These are phyloP conservation scores for Penicillium daleae DNA, from an alignment of 495 filamentous ascomycete genomes.

Conservation along the genomic window DNA sequence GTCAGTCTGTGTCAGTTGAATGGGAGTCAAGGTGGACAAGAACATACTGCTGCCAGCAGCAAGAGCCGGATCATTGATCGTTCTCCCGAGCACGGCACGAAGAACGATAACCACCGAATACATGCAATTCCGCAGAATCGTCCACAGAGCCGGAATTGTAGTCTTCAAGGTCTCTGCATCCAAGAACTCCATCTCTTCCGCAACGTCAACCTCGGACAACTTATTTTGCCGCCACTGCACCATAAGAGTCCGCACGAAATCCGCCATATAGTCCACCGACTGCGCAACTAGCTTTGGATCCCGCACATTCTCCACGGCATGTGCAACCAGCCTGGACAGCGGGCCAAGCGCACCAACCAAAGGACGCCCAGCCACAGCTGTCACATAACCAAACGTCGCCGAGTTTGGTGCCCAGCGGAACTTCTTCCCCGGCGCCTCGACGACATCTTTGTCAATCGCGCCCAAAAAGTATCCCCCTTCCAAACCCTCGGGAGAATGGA, in stretches of 20 bases:
- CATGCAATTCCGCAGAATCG: slow-evolving; percentile 75
- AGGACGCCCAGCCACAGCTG: slow-evolving; percentile 63
- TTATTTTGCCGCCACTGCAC: slow-evolving; percentile 86
- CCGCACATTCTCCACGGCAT: slow-evolving; percentile 67
- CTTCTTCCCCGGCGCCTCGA: slow-evolving; percentile 60
- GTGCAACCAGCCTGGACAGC: slow-evolving; percentile 74
- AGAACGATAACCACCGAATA: slow-evolving; percentile 80
- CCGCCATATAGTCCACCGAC: slow-evolving; percentile 70
- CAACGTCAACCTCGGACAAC: slow-evolving; percentile 78
- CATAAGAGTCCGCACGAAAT: slow-evolving; percentile 70
- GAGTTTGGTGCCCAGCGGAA: slow-evolving; percentile 74
- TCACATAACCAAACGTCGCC: slow-evolving; percentile 58
- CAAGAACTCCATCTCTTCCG: slow-evolving; percentile 72
- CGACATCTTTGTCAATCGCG: slow-evolving; percentile 75
- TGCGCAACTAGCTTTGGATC: slow-evolving; percentile 64
- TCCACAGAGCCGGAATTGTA: slow-evolving; percentile 81
- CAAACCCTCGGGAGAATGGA: slow-evolving; percentile 73
- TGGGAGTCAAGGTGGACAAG: too few species aligned
- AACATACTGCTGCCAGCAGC: slow-evolving; percentile 58
- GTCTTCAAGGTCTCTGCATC: slow-evolving; percentile 67
- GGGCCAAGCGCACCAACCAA: slow-evolving; percentile 78
- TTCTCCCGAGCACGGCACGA: slow-evolving; percentile 71
- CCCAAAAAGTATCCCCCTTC: slow-evolving; percentile 82
- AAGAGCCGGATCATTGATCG: slow-evolving; percentile 58
- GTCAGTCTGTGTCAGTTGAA: background rate